phyloP scores from a whole-genome alignment of 2,329 filamentous ascomycete species.

The Aspergillus niger region DNA sequence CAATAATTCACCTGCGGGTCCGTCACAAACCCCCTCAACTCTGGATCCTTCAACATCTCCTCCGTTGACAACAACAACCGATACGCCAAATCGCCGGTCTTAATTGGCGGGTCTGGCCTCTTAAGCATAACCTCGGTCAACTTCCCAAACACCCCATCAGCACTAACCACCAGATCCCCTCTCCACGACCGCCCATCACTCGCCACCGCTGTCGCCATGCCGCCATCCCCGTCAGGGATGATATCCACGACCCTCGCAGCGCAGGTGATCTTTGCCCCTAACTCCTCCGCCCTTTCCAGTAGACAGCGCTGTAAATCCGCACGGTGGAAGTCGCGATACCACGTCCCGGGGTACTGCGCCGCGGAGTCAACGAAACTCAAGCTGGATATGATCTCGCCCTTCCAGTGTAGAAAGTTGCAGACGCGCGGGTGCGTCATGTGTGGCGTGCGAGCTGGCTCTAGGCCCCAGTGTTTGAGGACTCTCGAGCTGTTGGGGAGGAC shows the following conservation, averaged over 20 bases:
- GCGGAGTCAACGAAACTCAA: slow-evolving; percentile 52
- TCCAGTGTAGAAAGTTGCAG: slow-evolving; percentile 57
- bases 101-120: slow-evolving; percentile 47
- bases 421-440: slow-evolving; percentile 46
- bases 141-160: slow-evolving; percentile 34
- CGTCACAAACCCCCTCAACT: slow-evolving; percentile 48
- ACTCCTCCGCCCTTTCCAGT: slow-evolving; percentile 49
- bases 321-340: slow-evolving; percentile 59
- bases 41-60: slow-evolving; percentile 51
- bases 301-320: slow-evolving; percentile 55
- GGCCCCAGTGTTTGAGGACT: slow-evolving; percentile 40
- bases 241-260: slow-evolving; percentile 50
- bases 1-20: slow-evolving; percentile 57
- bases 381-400: slow-evolving; percentile 51
- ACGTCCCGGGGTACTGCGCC: slow-evolving; percentile 36
- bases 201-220: slow-evolving; percentile 40
- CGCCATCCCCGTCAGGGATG: slow-evolving; percentile 24
- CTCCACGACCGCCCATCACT: slow-evolving; percentile 28
- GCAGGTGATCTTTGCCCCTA: slow-evolving; percentile 52
- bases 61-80: slow-evolving; percentile 53
- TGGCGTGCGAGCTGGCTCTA: slow-evolving; percentile 44
- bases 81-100: slow-evolving; percentile 60
- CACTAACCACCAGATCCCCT: slow-evolving; percentile 29
- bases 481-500: slow-evolving; percentile 35
- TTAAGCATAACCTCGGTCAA: slow-evolving; percentile 50